phyloP scores from a whole-genome alignment of 2,329 filamentous ascomycete genomes.

The Fusarium sp. region DNA sequence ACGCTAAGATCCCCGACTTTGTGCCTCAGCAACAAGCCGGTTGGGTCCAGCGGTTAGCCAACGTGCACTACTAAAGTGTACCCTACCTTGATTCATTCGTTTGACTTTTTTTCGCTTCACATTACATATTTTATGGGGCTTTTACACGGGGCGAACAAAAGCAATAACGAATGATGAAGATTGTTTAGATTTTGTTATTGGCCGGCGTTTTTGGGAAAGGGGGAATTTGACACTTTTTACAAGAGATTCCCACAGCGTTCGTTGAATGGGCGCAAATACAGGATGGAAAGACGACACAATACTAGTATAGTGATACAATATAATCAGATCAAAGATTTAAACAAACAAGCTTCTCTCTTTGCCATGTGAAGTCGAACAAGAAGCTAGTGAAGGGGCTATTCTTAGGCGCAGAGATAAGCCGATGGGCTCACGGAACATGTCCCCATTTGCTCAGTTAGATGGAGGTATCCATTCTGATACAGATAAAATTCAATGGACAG shows the following conservation, averaged over 20 bases:
- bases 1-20: conserved; percentile 35
- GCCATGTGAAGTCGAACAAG: background rate
- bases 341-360: background rate
- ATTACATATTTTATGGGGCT: background rate
- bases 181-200: conserved; percentile 22
- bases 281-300: background rate
- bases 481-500: background rate
- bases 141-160: conserved; percentile 17
- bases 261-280: conserved; percentile 1
- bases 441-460: background rate
- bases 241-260: conserved; percentile 15
- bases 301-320: background rate
- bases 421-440: background rate
- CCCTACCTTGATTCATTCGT: background rate
- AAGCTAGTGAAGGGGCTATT: background rate
- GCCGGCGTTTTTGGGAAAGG: conserved; percentile 8
- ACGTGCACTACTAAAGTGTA: conserved; percentile 34
- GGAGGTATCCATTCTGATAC: background rate
- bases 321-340: conserved; percentile 7
- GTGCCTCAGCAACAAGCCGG: conserved; percentile 32
- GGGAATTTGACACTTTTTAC: background rate
- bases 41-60: conserved; percentile 43
- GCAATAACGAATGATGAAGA: conserved; percentile 27
- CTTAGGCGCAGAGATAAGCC: background rate
- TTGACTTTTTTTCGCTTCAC: conserved; percentile 1